Percentiles rank a stretch among this genome's conserved stretches.
phyloP scores from a whole-genome alignment of 169 alveolate species.

The Eimeria acervulina region DNA sequence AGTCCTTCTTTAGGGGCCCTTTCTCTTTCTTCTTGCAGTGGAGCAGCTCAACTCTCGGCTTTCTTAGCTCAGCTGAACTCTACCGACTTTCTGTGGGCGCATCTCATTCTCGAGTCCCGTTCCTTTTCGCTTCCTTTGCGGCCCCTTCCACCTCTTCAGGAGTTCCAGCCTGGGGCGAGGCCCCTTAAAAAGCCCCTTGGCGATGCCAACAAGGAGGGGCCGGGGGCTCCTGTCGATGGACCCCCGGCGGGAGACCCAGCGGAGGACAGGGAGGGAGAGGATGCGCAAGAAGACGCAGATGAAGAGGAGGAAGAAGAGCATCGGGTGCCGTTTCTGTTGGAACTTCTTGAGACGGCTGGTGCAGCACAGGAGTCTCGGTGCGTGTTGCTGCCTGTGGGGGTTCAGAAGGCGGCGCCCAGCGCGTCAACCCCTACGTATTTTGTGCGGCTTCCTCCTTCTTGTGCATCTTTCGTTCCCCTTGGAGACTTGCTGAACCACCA shows the following conservation, averaged over 20 bases:
- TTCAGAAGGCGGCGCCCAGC: not conserved
- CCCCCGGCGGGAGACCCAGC: not conserved
- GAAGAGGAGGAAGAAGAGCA: not conserved
- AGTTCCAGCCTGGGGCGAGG: not conserved
- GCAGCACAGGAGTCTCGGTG: not conserved
- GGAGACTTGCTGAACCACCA: constrained; percentile 81
- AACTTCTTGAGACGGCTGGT: constrained; percentile 12
- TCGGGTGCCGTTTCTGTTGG: constrained; percentile 30
- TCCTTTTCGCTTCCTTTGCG: constrained; percentile 8
- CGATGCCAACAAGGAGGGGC: not conserved
- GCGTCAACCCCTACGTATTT: not conserved
- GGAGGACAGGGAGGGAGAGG: not conserved
- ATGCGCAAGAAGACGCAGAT: not conserved
- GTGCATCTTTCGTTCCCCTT: constrained; percentile 65
- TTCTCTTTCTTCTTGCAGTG: not conserved
- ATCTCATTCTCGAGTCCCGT: constrained; percentile 34
- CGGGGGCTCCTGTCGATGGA: not conserved
- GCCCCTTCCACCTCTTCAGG: constrained; percentile 13
- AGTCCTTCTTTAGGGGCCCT: not conserved
- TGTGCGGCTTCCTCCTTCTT: constrained; percentile 65
- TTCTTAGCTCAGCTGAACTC: constrained; percentile 28
- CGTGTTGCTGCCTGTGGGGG: constrained; percentile 10
- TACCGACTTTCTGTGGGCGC: constrained; percentile 49
- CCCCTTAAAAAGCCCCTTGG: not conserved
- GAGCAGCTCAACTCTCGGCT: not conserved